Base-by-base conservation (phyloP, 768 basidiomycete genomes). In the Naganishia kalamii region DNA sequence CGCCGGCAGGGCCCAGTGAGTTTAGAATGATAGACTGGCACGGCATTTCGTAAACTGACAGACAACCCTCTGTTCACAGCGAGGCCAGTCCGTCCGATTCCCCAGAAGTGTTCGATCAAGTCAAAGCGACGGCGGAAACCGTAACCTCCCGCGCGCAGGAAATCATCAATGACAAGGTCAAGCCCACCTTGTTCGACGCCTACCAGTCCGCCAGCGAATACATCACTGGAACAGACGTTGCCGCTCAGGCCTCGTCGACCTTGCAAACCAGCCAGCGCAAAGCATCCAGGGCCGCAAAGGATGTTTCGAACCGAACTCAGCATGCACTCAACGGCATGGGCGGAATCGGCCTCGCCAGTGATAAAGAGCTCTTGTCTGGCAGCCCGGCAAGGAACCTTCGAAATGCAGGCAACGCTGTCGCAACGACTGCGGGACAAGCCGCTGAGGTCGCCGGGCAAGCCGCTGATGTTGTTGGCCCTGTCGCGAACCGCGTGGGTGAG, bases 361-460 rank as follows among this genome's bases (percentile, higher is more conserved):
- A 30, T 19, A 40, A 15, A 19, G 43, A 46, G 47, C 41, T 61
- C 37, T 5, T 61, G 13, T 57, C 54, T 12, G 54, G 21, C 25
- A 57, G 5, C 23, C 40, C 60, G 15, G 46, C 29, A 21, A 33
- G 43, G 47, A 32, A 44, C 43, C 29, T 61, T 21, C 60, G 60
- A 17, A 48, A 44, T 40, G 46, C 29, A 15, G 46, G 43, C 13
- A 61, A 46, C 23, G 30, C 43, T 3, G 43, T 48, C 10, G 60
- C 25, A 11, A 44, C 41, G 3, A 44, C 7, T 19, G 60, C 60
- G 21, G 41, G 30, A 27, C 60, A 61, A 32, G 60, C 60, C 19
- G 46, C 46, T 15, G 60, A 61, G 25, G 43, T n/a, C n/a, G 60
- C 60, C 23, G 41, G 30, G 19, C 60, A 61, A 32, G 60, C 60